Base-by-base conservation (phyloP, 164 flowering plant genomes). In the Vitis cinerea region DNA sequence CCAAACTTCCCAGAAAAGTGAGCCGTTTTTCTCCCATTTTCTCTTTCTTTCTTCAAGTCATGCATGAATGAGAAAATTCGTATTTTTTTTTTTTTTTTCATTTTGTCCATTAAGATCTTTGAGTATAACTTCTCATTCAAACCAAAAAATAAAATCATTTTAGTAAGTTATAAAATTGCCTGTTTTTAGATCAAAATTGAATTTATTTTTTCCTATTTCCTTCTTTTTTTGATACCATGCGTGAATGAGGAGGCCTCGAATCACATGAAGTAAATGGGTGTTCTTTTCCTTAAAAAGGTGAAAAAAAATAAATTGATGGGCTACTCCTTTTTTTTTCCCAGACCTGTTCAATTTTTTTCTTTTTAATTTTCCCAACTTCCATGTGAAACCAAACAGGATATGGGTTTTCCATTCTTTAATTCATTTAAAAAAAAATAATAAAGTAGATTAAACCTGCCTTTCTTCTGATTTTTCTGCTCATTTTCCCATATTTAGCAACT, bases 1-100 rank as follows among this genome's bases (percentile, higher is more conserved):
- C 64, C 78, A 66, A 61, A 62, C 68, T 15, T 65, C 76, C 58
- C 70, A 56, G 2, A 78, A 70, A 59, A 85, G 87, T 83, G 50
- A 51, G 83, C 48, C 13, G 23, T 44, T n/a, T 48, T 68, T 63
- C 27, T 27, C 16, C 13, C 53, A 2, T 53, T 2, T 61, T 56
- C 19, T 15, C 16, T 63, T 31, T 13, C 1, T 11, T 17, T 9
- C 13, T 30, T 61, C 14, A 71, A 23, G 10, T 15, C 10, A n/a
- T n/a, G 23, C 10, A 23, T 59, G 23, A 9, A 27, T 13, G 19
- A 44, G 50, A 47, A 30, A 31, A 62, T 23, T 47, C n/a, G 1
- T 0, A 37, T 37, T 54, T 15, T n/a, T 15, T 53, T 17, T 50
- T 66, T 67, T 64, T 54, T 56, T 50, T 10, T 3, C 19, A 30